phyloP scores from a whole-genome alignment of 345 rosid species.

The Populus simonii region DNA sequence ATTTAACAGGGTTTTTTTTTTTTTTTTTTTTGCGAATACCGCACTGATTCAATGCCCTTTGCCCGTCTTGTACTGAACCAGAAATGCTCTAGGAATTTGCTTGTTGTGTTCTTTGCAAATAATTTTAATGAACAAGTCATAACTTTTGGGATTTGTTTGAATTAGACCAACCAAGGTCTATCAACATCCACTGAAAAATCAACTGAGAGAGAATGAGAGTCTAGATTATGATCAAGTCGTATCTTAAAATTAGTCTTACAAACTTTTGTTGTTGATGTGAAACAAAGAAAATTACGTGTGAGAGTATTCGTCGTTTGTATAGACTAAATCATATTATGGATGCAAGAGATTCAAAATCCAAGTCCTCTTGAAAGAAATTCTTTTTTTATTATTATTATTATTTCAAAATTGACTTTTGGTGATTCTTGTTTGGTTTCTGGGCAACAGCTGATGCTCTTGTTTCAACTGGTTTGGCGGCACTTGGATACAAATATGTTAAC shows the following conservation, averaged over 20 bases:
- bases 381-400: neutral
- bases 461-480: constrained; percentile 27
- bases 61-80: constrained; percentile 17
- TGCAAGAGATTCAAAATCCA: neutral
- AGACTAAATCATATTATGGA: neutral
- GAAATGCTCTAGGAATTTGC: constrained; percentile 3
- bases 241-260: neutral
- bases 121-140: too few relatives aligned
- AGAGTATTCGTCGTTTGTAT: too few relatives aligned
- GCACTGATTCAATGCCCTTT: neutral
- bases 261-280: neutral
- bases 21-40: neutral
- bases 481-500: constrained; percentile 27
- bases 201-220: neutral
- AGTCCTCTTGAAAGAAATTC: neutral
- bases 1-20: neutral
- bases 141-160: constrained; percentile 1
- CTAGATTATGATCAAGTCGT: neutral
- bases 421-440: neutral
- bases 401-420: neutral
- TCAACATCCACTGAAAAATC: neutral
- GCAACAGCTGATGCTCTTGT: constrained; percentile 25
- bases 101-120: neutral
- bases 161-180: constrained; percentile 4
- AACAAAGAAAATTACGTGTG: too few relatives aligned